Base-by-base conservation (phyloP, 2,329 filamentous ascomycete species). In the Cyphellophora europaea region DNA sequence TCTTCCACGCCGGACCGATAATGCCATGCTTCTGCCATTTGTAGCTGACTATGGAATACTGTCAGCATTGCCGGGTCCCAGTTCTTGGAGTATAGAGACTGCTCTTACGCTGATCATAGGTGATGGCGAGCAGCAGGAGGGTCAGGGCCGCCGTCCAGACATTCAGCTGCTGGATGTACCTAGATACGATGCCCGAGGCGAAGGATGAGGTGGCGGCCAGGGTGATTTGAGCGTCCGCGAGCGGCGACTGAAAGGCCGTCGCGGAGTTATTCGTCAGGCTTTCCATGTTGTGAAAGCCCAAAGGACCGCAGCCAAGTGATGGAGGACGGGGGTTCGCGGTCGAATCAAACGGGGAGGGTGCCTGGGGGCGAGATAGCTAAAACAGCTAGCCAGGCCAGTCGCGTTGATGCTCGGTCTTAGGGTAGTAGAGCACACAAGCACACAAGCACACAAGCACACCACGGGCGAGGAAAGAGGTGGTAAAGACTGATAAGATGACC, bases 91-190 rank as follows among this genome's bases (percentile, higher is more conserved):
- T n/a, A n/a, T n/a, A n/a, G n/a, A n/a, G n/a, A n/a, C n/a, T n/a
- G n/a, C n/a, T n/a, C 83, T 59, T 69, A 94, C 89, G 68, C 67
- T 96, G 89, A 62, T 96, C 89, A 59, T 95, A 96, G 42, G 78
- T 72, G 38, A 93, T 74, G 35, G 81, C 74, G 6, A 82, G 52
- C 19, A 81, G 66, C 37, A 95, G 56, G 33, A 91, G 44, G 11
- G 84, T 84, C 47, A 88, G 56, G 19, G 82, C 49, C 46, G 86
- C 67, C 42, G 79, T 79, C 67, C 76, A 76, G 59, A 72, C 57
- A 50, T 73, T 77, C 38, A 75, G 23, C 35, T 46, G 45, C 12
- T 33, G 29, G 25, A 37, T n/a, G n/a, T 25, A 25, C n/a, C 21
- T 25, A 8, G 21, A 25, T 8, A 25, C 21, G n/a, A 25, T 8